Conservation (phyloP, 2,329 filamentous ascomycete genomes). For the Arthrobotrys pseudoclavata region DNA sequence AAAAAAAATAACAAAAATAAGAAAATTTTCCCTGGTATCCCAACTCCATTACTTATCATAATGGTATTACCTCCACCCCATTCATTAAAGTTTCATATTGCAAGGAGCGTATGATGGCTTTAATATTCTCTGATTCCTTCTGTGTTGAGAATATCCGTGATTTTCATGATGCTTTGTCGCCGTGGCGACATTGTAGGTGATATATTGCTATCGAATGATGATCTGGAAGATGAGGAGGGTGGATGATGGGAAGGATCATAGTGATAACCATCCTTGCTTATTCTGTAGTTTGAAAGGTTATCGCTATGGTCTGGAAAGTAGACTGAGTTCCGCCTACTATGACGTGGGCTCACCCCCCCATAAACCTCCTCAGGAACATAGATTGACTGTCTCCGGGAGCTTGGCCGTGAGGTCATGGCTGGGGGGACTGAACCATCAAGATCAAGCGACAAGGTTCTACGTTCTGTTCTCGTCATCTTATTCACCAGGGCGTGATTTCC, state of each 20-base stretch:
- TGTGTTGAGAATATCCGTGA: constrained; percentile 53
- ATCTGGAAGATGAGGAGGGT: constrained; percentile 39
- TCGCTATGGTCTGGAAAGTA: constrained; percentile 50
- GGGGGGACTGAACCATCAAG: constrained; percentile 13
- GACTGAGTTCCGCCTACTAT: constrained; percentile 47
- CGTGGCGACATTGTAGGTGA: constrained; percentile 51
- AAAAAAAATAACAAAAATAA: not conserved
- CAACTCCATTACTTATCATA: not conserved
- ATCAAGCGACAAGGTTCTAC: constrained; percentile 38
- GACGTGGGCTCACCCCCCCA: constrained; percentile 20
- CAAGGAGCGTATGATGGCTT: not conserved
- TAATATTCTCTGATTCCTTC: constrained; percentile 46
- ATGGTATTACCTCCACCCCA: not conserved
- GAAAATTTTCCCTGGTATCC: not conserved
- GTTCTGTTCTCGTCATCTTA: constrained; percentile 52
- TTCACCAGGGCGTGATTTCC: constrained; percentile 56
- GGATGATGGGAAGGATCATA: constrained; percentile 30
- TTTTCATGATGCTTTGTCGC: constrained; percentile 53
- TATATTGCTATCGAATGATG: constrained; percentile 53
- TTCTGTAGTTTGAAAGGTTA: constrained; percentile 40
- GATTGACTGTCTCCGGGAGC: constrained; percentile 48
- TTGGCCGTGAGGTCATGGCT: constrained; percentile 33
- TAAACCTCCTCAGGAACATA: constrained; percentile 48
- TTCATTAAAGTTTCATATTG: not conserved
- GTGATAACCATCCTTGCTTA: constrained; percentile 43